Base-by-base conservation (phyloP, 352 stramenopile species). In the Phytophthora palmivora region DNA sequence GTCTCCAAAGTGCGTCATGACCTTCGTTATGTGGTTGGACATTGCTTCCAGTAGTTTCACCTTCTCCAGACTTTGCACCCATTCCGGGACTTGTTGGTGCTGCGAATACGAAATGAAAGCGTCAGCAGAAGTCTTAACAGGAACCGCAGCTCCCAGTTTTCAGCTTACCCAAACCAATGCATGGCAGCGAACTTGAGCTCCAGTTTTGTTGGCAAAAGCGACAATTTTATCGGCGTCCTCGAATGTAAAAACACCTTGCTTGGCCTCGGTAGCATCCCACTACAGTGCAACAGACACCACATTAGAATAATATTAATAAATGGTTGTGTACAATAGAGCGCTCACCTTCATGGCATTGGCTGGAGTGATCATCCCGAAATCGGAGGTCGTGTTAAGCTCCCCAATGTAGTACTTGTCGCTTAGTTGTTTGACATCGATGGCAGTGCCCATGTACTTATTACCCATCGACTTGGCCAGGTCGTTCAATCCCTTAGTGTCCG, bases 381-480 rank as follows among this genome's bases (percentile, higher is more conserved):
- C 59, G 1, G 53, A 50, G 21, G 51, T 69, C 18, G 63, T 51
- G 18, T 69, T 69, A 11, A 78, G 59, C 44, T 55, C 21, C 15
- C 48, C 16, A 15, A 46, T 36, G 39, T 74, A 71, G 45, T 64
- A 74, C 1, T 37, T 21, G 22, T 74, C 66, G 33, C 44, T 44
- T 28, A 74, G 21, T 45, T 76, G 65, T 34, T 71, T 71, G 18
- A 74, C 34, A 47, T 69, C 56, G 3, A 50, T 69, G 18, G 70
- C 64, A 14, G 70, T 78, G 46, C 69, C 69, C 49, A 78, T 71
- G 57, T 74, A 78, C 42, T 77, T 77, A 15, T 59, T 52, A 15
- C 52, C 58, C 16, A 28, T 51, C 11, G 34, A 34, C 46, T 64
- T 74, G 15, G 59, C 69, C 37, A 74, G 43, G 33, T 74, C 64